Percentiles rank a stretch among this genome's conserved stretches.
Evolutionary conservation across 2,329 filamentous ascomycete species (phyloP).

Genomic region (Ophiosphaerella narmari): DNA sequence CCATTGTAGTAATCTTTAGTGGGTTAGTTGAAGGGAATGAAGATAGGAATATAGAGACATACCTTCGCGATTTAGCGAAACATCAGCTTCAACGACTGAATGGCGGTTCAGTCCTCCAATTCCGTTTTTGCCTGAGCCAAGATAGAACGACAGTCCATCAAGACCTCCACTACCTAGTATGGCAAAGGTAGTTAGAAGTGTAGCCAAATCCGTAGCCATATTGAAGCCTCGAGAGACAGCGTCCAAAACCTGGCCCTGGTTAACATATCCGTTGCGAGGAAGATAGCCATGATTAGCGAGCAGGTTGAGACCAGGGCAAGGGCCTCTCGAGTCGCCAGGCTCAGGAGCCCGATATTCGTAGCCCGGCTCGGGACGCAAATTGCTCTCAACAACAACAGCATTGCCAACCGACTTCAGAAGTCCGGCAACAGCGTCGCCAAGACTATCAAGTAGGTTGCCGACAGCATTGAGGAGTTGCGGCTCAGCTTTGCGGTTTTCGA

Average conservation of each 20-base stretch:
- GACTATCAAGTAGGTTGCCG: constrained; percentile 8
- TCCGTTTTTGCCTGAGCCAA: constrained; percentile 23
- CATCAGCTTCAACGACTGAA: constrained; percentile 49
- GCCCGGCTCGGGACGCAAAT: constrained; percentile 26
- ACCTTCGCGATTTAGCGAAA: constrained; percentile 42
- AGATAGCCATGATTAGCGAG: constrained; percentile 59
- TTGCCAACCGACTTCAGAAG: constrained; percentile 23
- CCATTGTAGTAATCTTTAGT: constrained; percentile 42
- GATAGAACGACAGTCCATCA: constrained; percentile 23
- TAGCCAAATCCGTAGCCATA: constrained; percentile 33
- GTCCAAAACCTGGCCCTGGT: constrained; percentile 16
- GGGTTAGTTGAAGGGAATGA: constrained; percentile 30
- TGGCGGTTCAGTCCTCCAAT: constrained; percentile 42
- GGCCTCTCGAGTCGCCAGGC: constrained; percentile 33
- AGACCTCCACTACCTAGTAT: constrained; percentile 27
- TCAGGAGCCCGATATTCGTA: constrained; percentile 22
- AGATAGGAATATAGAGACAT: constrained; percentile 28
- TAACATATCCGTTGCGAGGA: constrained; percentile 49
- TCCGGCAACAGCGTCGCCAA: constrained; percentile 16
- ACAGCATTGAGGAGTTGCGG: constrained; percentile 12
- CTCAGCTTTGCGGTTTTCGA: constrained; percentile 9
- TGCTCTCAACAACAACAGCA: constrained; percentile 16
- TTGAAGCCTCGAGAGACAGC: constrained; percentile 26
- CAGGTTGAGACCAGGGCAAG: constrained; percentile 59
- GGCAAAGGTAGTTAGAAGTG: constrained; percentile 36